Percentiles rank a stretch among this genome's conserved stretches.
Conservation (phyloP, 306 rosid species). For the Hippophae rhamnoides region DNA sequence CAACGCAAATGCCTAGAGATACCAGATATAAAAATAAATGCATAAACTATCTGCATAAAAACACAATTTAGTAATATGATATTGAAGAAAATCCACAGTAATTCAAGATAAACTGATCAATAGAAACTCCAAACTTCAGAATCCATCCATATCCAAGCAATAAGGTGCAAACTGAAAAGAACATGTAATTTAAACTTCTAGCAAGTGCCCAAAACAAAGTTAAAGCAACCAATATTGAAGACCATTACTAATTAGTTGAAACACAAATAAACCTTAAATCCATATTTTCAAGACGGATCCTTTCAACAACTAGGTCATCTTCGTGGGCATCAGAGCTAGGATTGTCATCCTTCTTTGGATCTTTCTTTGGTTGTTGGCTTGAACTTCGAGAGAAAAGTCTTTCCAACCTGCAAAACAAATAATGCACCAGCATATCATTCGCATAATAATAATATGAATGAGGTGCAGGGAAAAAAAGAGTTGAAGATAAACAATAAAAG, state of each 20-base stretch:
- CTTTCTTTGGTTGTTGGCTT: constrained; percentile 29
- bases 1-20: no score
- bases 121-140: background rate
- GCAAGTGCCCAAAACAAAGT: background rate
- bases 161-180: constrained; percentile 3
- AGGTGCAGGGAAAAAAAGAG: no score
- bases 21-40: no score
- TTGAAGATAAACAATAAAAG: background rate
- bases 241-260: background rate
- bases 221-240: no score
- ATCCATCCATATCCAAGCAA: constrained; percentile 5
- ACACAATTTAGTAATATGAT: background rate
- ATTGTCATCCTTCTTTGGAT: constrained; percentile 42
- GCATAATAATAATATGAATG: no score
- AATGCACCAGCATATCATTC: background rate
- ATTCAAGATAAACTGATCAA: background rate
- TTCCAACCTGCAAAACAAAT: constrained; percentile 53
- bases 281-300: constrained; percentile 80
- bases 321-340: constrained; percentile 29
- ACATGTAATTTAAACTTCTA: constrained; percentile 14
- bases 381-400: constrained; percentile 46
- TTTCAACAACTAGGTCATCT: constrained; percentile 55
- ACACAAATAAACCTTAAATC: constrained; percentile 48
- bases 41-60: no score
- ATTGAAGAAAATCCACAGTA: background rate